A percentile compares a stretch with the other conserved stretches of the same genome.
Conservation (phyloP, 2,329 filamentous ascomycete species). For the Fusarium vanettenii region DNA sequence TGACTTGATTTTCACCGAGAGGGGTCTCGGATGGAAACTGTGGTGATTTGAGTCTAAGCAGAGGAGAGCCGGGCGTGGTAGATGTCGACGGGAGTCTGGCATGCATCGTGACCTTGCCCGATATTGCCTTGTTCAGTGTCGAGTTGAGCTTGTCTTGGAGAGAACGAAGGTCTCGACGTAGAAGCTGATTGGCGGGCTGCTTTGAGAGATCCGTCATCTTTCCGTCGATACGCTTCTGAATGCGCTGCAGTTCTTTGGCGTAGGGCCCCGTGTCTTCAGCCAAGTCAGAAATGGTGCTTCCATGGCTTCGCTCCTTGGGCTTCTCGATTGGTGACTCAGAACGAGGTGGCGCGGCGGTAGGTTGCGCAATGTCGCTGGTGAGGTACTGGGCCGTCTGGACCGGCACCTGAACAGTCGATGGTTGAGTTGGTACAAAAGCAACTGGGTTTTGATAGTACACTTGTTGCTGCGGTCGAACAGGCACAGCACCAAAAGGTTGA, state of each 20-base stretch:
- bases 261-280: constrained; percentile 15
- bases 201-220: constrained; percentile 41
- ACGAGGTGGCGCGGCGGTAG: neutral
- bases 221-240: constrained; percentile 44
- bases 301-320: neutral
- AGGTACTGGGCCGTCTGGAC: constrained; percentile 25
- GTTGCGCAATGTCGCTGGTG: neutral
- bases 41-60: neutral
- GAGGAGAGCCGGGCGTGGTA: constrained; percentile 5
- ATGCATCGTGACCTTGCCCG: constrained; percentile 2
- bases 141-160: constrained; percentile 47
- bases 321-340: neutral
- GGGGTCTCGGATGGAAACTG: neutral
- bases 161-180: constrained; percentile 41
- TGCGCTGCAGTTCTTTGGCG: constrained; percentile 36
- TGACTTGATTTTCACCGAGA: neutral
- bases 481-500: constrained; percentile 20
- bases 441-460: constrained; percentile 37
- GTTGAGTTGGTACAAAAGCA: constrained; percentile 25
- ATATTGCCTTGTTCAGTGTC: constrained; percentile 43
- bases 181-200: constrained; percentile 31
- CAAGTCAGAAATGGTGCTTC: neutral
- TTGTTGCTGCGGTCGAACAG: constrained; percentile 31
- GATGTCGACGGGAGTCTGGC: neutral
- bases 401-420: constrained; percentile 10